Evolutionary conservation across 352 stramenopile species (phyloP), one percentile per base, ranked within the genome.

Genomic region (Phytophthora pluvialis): DNA sequence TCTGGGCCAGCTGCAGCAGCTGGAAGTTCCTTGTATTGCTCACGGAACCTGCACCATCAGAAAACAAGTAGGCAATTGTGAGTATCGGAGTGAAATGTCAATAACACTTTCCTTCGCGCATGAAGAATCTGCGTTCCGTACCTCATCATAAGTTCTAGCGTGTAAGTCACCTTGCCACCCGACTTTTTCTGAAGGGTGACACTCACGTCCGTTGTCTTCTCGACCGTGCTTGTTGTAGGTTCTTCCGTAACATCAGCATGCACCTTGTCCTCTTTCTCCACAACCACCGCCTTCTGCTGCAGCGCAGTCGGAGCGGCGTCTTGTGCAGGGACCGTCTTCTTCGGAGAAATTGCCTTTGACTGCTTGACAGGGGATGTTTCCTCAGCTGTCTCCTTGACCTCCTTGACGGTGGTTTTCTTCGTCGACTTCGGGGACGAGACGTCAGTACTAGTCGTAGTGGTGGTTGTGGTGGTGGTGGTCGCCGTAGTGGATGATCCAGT

Each of bases 1-100:
- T 84, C 77, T 4, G 73, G 51, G 5, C 64, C 71, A 29, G 60
- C 66, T 50, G 61, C 68, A 38, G 69, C 64, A 61, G 60, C 64
- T 1, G 83, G 83, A 15, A 91, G 53, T 11, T 89, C 78, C 39
- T 72, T 83, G 65, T 74, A 89, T 28, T 77, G 53, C 18, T 90
- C 78, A 35, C 77, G 80, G 56, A 89, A 86, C 53, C 78, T 85
- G 46, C 33, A 62, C 60, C 55, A 47, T 5, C 18, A 25, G 5
- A 21, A 26, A 61, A 46, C 31, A 63, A 49, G 49, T 4, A 70
- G 15, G 52, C 11, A 13, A 28, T 26, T 52, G 15, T 59, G n/a
- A 65, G 33, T 32, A 25, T 38, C n/a, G 5, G 12, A 10, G 13
- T 38, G 26, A 13, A 57, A 57, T 39, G 26, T 18, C 18, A 54